A percentile compares a stretch with the other conserved stretches of the same genome.
Evolutionary conservation across 257 asterid species (phyloP).

Genomic region (Vinca minor): DNA sequence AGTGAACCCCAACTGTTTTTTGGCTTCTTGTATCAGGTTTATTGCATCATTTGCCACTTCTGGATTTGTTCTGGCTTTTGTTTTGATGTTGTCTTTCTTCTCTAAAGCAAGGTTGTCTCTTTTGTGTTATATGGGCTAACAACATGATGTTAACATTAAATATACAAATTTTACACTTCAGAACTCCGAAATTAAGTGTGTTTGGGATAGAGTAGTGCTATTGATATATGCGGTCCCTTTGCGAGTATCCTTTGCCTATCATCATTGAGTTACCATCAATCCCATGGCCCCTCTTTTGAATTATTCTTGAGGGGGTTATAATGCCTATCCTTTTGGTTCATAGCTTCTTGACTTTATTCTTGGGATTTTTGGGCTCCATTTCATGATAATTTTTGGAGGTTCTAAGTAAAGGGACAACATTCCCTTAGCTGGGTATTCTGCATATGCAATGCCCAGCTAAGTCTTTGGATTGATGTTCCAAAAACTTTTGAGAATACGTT

Average conservation of each 20-base stretch:
- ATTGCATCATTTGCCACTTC: constrained; percentile 20
- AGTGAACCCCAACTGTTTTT: constrained; percentile 82
- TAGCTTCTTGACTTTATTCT: constrained; percentile 27
- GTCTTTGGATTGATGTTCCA: neutral
- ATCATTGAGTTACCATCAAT: neutral
- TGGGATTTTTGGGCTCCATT: constrained; percentile 53
- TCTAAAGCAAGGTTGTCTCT: constrained; percentile 24
- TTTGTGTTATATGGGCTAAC: constrained; percentile 11
- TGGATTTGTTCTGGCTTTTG: constrained; percentile 22
- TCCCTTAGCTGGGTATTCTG: constrained; percentile 40
- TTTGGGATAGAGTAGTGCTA: too few relatives aligned
- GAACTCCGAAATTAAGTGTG: too few relatives aligned
- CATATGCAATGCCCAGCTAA: neutral
- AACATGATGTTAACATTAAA: neutral
- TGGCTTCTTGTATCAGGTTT: constrained; percentile 54
- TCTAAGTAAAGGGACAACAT: constrained; percentile 34
- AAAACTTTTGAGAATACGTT: neutral
- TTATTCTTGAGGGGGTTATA: constrained; percentile 17
- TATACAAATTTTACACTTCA: neutral
- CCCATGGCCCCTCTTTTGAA: constrained; percentile 8
- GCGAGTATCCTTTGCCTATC: too few relatives aligned
- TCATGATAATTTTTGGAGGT: constrained; percentile 32
- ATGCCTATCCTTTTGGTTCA: constrained; percentile 18
- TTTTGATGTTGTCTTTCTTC: constrained; percentile 33
- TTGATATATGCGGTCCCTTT: too few relatives aligned